Base-by-base conservation (phyloP, 805 yeast species). In the Yamadazyma takamatsuzukensis region DNA sequence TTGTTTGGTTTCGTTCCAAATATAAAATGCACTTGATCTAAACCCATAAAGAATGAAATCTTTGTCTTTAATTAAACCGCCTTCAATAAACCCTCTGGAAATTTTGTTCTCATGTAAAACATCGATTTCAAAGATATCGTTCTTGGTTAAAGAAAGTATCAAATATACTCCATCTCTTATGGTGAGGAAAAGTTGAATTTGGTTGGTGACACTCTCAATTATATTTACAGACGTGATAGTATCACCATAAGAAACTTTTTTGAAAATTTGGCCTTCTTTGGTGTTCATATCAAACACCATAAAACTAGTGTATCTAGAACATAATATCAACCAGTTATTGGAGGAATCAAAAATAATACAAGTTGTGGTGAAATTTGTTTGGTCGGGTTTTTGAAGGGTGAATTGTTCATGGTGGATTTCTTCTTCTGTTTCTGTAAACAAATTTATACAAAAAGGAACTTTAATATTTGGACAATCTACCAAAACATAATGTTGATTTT, bases 1-100 rank as follows among this genome's bases (percentile, higher is more conserved):
- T 44, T 84, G 88, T 26, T 70, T 64, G 1, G 88, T 76, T 48
- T 86, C 95, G 53, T 89, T 86, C 80, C 87, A 87, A 15, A 86
- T 56, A 47, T 81, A 83, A 49, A 90, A 88, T 30, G 71, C 61
- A 30, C 81, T 80, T 2, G 93, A 85, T 45, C 79, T 77, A 68
- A 93, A 90, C 1, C 97, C 97, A 54, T 76, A 85, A 2, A 84
- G 56, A 2, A 83, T 55, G 23, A 81, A 56, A 8, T 69, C 65
- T 10, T 57, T 45, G 8, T 54, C 39, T 8, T 59, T 45, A 16
- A 70, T 51, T 36, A 63, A 68, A 0, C 81, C 76, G 0, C 96
- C 95, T 55, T 90, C 97, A 9, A 90, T 58, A 39, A 82, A 83
- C 0, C 96, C 96, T 41, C 77, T 75, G 22, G 84, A 72, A 6